Conservation (phyloP, 2,329 filamentous ascomycete species). For the Colletotrichum falcatum region DNA sequence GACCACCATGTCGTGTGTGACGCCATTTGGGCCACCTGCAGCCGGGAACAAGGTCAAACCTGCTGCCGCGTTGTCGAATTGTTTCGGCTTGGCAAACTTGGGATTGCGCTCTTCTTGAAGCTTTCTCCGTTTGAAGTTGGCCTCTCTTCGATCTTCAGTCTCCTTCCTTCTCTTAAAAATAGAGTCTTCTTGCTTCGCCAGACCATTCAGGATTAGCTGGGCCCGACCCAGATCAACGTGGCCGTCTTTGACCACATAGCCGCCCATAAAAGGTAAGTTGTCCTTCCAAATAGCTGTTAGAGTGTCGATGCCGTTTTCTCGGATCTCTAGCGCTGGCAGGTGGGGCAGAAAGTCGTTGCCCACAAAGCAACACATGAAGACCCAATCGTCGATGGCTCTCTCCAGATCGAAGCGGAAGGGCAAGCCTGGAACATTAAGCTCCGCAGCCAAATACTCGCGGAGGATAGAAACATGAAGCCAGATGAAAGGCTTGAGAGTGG, state of each 20-base stretch:
- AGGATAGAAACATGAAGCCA: constrained; percentile 96
- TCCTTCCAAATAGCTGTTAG: constrained; percentile 97
- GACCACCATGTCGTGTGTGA: constrained; percentile 88
- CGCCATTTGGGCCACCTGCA: constrained; percentile 64
- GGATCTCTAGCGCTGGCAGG: constrained; percentile 95
- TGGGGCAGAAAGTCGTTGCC: constrained; percentile 99
- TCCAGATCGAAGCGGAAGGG: constrained; percentile 94
- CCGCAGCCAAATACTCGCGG: constrained; percentile 91
- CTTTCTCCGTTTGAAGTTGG: constrained; percentile 82
- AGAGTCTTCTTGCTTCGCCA: constrained; percentile 92
- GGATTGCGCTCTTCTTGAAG: constrained; percentile 69
- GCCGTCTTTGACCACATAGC: constrained; percentile 96
- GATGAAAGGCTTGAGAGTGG: constrained; percentile 89
- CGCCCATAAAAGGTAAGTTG: constrained; percentile 90
- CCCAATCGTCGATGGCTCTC: constrained; percentile 95
- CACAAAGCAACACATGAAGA: constrained; percentile 99
- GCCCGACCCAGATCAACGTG: constrained; percentile 88
- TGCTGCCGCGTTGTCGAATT: constrained; percentile 43
- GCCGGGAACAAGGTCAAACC: constrained; percentile 41
- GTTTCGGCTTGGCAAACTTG: constrained; percentile 30
- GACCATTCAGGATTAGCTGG: constrained; percentile 86
- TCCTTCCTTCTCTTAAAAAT: constrained; percentile 93
- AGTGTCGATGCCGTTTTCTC: constrained; percentile 96
- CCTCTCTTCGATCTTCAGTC: constrained; percentile 84
- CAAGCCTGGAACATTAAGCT: constrained; percentile 85